Percentiles rank a stretch among this genome's conserved stretches.
Conservation (phyloP, 2,329 filamentous ascomycete species). For the Sodiomyces alkalinus region DNA sequence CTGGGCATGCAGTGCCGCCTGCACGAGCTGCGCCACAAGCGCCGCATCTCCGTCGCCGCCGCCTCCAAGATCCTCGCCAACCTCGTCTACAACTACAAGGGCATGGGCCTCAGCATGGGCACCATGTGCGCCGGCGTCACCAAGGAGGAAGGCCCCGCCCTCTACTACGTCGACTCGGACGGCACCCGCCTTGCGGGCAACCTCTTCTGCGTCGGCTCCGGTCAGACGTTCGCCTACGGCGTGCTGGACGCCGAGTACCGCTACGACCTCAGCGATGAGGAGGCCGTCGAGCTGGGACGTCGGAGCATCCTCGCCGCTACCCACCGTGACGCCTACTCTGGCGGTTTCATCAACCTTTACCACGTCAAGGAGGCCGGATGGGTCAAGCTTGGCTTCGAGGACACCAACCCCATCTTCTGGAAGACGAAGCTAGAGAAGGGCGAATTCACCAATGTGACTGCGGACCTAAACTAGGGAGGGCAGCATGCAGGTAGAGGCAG, state of each 20-base stretch:
- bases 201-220: slow-evolving; percentile 94
- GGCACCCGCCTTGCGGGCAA: slow-evolving; percentile 86
- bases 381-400: slow-evolving; percentile 95
- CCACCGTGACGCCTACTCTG: slow-evolving; percentile 95
- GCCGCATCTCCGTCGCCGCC: slow-evolving; percentile 91
- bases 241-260: slow-evolving; percentile 91
- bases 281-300: slow-evolving; percentile 78
- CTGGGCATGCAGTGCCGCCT: slow-evolving; percentile 98
- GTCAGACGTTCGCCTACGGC: slow-evolving; percentile 97
- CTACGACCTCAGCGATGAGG: slow-evolving; percentile 76
- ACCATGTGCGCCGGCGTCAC: slow-evolving; percentile 99
- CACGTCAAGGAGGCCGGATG: slow-evolving; percentile 98
- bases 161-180: slow-evolving; percentile 98
- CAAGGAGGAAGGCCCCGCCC: slow-evolving; percentile 83
- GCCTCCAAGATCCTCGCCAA: slow-evolving; percentile 98
- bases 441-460: slow-evolving; percentile 93
- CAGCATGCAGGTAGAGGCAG: slow-evolving; percentile 1
- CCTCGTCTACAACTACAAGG: slow-evolving; percentile 96
- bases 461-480: slow-evolving; percentile 42
- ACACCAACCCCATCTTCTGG: slow-evolving; percentile 99
- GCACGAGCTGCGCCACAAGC: slow-evolving; percentile 98
- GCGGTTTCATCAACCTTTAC: slow-evolving; percentile 97
- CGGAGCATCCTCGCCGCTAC: slow-evolving; percentile 92
- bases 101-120: slow-evolving; percentile 96
- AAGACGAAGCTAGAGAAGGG: slow-evolving; percentile 97